Evolutionary conservation across 371 early-diverging fungal genomes (phyloP).

Genomic region (Rhizomucor miehei): DNA sequence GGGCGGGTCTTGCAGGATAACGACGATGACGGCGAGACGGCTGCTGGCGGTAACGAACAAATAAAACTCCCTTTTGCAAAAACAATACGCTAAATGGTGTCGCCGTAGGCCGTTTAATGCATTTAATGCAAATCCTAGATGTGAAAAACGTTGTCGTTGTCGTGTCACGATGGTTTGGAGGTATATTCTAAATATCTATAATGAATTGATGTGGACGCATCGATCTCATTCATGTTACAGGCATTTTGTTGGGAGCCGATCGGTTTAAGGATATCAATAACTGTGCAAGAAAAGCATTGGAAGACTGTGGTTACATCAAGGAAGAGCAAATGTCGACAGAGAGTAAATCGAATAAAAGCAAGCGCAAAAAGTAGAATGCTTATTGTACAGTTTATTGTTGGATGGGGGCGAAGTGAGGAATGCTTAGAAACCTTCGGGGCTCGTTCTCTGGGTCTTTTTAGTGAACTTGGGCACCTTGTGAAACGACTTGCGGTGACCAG

Average conservation of each 20-base stretch:
- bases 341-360: conserved; percentile 4
- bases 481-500: conserved; percentile 88
- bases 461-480: conserved; percentile 97
- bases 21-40: conserved; percentile 84
- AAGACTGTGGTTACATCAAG: conserved; percentile 60
- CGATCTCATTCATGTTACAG: conserved; percentile 3
- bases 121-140: conserved; percentile 74
- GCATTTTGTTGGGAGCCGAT: conserved; percentile 73
- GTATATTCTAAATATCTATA: conserved; percentile 36
- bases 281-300: conserved; percentile 69
- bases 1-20: conserved; percentile 67
- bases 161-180: conserved; percentile 92
- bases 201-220: neutral
- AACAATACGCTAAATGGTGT: neutral
- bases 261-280: conserved; percentile 93
- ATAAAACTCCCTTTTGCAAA: neutral
- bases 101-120: conserved; percentile 62
- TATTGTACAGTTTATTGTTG: neutral
- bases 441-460: conserved; percentile 79
- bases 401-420: neutral
- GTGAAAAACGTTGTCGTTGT: conserved; percentile 78
- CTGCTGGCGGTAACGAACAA: conserved; percentile 60
- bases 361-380: conserved; percentile 3
- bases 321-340: conserved; percentile 4
- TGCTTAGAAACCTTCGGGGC: conserved; percentile 73